Evolutionary conservation across 2,329 filamentous ascomycete species (phyloP), one percentile per base, ranked within the genome.

Genomic region (Beauveria caledonica): DNA sequence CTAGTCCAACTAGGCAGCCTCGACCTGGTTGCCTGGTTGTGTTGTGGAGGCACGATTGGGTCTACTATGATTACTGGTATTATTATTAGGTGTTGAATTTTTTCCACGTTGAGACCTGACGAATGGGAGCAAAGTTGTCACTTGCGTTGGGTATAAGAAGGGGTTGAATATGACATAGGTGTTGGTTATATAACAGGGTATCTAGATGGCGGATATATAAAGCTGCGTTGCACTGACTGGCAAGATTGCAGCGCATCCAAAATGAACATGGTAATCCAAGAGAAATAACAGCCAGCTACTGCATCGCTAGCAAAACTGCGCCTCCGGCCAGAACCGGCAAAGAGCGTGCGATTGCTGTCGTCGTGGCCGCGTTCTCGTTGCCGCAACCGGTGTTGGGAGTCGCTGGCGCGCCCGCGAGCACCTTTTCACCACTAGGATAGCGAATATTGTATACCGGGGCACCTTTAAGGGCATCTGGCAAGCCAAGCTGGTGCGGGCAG

Each of bases 381-480:
- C n/a, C 40, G 25, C 11, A 19, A 6, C 40, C 49, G 7, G 29
- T 23, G 40, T 42, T 33, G 19, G 49, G 9, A 7, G 58, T 21
- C 19, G 17, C 40, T 2, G 27, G 21, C 21, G 40, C 29, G 1
- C 7, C 17, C 21, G 77, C 77, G 23, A 73, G 62, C 0, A 79
- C 74, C 53, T 68, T 72, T 33, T 76, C 64, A 2, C 78, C 79
- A 2, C 70, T 76, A 1, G 74, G 75, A 60, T 81, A 82, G 25
- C 69, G 65, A 46, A 82, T 76, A 63, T 82, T 79, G 57, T 73
- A 78, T 5, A 81, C 79, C 0, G 77, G 74, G 1, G 70, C 63
- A 5, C 66, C 66, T 17, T 71, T 73, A 52, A 81, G 67, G 4
- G 55, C 36, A 1, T 67, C 66, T 1, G 70, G 68, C 10, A 70